These are phyloP conservation scores for Phytophthora boehmeriae DNA, from an alignment of 352 stramenopile genomes.

Conservation along the genomic window DNA sequence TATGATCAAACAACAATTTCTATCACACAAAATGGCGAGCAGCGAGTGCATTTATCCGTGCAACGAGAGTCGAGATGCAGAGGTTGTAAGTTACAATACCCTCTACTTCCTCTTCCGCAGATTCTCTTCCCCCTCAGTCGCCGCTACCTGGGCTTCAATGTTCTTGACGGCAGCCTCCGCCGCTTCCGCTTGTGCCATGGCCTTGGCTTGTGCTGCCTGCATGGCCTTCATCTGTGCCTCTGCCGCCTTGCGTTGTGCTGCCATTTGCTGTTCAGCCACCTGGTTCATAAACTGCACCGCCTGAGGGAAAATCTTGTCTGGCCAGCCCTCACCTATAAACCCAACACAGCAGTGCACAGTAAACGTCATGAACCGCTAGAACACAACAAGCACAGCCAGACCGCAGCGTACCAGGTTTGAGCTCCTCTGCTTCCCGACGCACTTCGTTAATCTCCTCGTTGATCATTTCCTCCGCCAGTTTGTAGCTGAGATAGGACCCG, in stretches of 20 bases:
- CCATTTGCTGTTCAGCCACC: constrained; percentile 87
- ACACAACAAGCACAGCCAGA: neutral
- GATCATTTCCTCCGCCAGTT: constrained; percentile 87
- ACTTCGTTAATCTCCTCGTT: constrained; percentile 90
- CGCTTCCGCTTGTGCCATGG: constrained; percentile 50
- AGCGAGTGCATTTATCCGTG: constrained; percentile 27
- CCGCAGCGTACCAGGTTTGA: constrained; percentile 68
- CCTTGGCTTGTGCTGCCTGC: constrained; percentile 56
- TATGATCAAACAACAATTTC: constrained; percentile 45
- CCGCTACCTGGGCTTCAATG: constrained; percentile 44
- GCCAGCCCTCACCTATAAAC: constrained; percentile 73
- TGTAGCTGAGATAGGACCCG: constrained; percentile 88
- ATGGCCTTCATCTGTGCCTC: constrained; percentile 78
- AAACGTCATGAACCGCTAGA: neutral
- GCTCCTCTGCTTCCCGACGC: constrained; percentile 74
- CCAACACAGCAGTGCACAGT: constrained; percentile 4
- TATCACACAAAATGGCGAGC: constrained; percentile 41
- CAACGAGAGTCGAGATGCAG: constrained; percentile 9
- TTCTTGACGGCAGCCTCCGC: constrained; percentile 43
- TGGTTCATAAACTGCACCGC: constrained; percentile 91
- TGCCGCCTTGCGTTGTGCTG: constrained; percentile 69
- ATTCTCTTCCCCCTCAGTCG: constrained; percentile 36
- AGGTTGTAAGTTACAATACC: constrained; percentile 11
- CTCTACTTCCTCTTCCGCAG: constrained; percentile 76
- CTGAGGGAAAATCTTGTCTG: constrained; percentile 89